phyloP scores from a whole-genome alignment of 2,329 filamentous ascomycete species.

The Sordariomycetes sp. region DNA sequence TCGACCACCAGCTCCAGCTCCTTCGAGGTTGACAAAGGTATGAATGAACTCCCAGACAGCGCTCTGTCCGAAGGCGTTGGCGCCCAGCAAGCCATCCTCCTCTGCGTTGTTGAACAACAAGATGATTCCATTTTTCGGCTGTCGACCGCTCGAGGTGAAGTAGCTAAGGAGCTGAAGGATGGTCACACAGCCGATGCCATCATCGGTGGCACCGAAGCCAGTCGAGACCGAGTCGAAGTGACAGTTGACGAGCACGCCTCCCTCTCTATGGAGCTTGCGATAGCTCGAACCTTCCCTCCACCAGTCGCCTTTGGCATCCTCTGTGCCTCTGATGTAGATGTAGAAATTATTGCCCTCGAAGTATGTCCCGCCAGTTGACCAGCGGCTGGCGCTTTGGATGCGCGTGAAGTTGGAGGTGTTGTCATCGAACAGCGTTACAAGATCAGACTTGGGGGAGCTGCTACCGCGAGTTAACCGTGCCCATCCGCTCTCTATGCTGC shows the following conservation, averaged over 20 bases:
- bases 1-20: conserved; percentile 82
- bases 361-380: conserved; percentile 48
- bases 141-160: conserved; percentile 64
- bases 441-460: too few species aligned
- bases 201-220: conserved; percentile 87
- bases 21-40: conserved; percentile 90
- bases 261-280: conserved; percentile 44
- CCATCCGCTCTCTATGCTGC: too few species aligned
- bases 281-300: conserved; percentile 44
- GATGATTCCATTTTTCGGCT: conserved; percentile 72
- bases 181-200: conserved; percentile 83
- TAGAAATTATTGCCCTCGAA: conserved; percentile 92
- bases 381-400: conserved; percentile 13
- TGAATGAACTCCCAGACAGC: conserved; percentile 72
- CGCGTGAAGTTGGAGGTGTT: conserved; percentile 69
- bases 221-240: conserved; percentile 91
- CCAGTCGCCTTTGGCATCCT: conserved; percentile 66
- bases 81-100: conserved; percentile 85
- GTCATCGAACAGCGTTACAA: conserved; percentile 65
- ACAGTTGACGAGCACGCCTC: conserved; percentile 85
- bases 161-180: conserved; percentile 79
- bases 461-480: background rate
- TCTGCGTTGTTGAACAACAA: conserved; percentile 91
- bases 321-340: conserved; percentile 76
- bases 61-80: conserved; percentile 74